Percentiles rank a stretch among this genome's conserved stretches.
Conservation (phyloP, 805 yeast species). For the Clavispora phyllophila region DNA sequence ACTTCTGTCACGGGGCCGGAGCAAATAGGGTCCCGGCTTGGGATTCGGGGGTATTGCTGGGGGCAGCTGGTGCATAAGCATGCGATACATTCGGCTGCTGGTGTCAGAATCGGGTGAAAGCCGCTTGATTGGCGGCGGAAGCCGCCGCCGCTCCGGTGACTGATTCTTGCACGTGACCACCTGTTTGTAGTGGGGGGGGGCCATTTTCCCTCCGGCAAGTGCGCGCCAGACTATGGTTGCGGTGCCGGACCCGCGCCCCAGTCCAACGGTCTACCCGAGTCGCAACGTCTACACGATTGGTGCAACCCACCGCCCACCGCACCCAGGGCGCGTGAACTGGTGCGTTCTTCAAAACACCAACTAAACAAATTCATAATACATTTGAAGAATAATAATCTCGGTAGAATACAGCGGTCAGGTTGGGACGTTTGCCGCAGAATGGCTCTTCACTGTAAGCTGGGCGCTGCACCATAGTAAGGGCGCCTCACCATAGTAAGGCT, state of each 20-base stretch:
- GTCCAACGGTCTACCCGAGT: too few species aligned
- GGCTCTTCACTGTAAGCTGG: too few species aligned
- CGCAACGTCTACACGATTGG: neutral
- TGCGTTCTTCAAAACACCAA: conserved; percentile 1
- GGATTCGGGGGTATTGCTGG: neutral
- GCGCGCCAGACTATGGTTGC: neutral
- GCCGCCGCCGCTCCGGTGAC: neutral
- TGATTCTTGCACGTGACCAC: neutral
- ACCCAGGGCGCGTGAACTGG: neutral
- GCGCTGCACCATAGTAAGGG: too few species aligned
- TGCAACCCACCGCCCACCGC: neutral
- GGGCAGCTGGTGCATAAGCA: too few species aligned
- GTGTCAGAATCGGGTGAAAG: too few species aligned
- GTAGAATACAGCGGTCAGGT: neutral
- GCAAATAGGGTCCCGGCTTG: neutral
- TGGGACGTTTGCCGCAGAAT: neutral
- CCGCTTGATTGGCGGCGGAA: too few species aligned
- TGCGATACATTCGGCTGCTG: too few species aligned
- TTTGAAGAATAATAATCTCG: neutral
- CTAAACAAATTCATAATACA: neutral
- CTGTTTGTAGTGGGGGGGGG: too few species aligned
- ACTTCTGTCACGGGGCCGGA: conserved; percentile 1
- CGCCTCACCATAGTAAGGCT: too few species aligned
- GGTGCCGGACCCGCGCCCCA: neutral
- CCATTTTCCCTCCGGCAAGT: too few species aligned